Evolutionary conservation across 306 rosid species (phyloP).

Genomic region (Cucurbita argyrosperma): DNA sequence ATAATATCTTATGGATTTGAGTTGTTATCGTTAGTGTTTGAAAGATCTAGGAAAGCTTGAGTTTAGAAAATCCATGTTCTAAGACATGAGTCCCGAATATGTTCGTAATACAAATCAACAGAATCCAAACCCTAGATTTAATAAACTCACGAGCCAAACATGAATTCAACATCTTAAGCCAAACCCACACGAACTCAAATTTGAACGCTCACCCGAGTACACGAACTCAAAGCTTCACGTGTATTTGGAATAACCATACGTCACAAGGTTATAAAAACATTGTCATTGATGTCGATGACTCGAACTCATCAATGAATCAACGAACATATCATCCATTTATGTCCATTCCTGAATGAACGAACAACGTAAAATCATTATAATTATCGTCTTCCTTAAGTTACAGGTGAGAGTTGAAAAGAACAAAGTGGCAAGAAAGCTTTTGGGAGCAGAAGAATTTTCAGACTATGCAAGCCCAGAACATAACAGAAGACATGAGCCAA

Average conservation of each 20-base stretch:
- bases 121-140: too few species aligned
- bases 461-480: conserved; percentile 38
- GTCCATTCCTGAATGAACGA: background rate
- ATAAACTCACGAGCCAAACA: background rate
- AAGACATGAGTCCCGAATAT: too few species aligned
- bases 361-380: background rate
- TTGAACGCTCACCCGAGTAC: background rate
- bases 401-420: conserved; percentile 9
- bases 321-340: too few species aligned
- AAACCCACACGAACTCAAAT: too few species aligned
- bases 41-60: too few species aligned
- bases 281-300: background rate
- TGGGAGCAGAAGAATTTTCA: conserved; percentile 20
- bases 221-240: background rate
- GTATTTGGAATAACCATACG: background rate
- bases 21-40: background rate
- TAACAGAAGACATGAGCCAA: conserved; percentile 12
- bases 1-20: too few species aligned
- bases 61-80: background rate
- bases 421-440: conserved; percentile 17
- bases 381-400: background rate
- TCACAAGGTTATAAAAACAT: background rate
- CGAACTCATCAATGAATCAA: background rate
- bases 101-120: too few species aligned
- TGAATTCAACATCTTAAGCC: background rate